Conservation (phyloP, 768 basidiomycete species). For the Coprinopsis cinerea region DNA sequence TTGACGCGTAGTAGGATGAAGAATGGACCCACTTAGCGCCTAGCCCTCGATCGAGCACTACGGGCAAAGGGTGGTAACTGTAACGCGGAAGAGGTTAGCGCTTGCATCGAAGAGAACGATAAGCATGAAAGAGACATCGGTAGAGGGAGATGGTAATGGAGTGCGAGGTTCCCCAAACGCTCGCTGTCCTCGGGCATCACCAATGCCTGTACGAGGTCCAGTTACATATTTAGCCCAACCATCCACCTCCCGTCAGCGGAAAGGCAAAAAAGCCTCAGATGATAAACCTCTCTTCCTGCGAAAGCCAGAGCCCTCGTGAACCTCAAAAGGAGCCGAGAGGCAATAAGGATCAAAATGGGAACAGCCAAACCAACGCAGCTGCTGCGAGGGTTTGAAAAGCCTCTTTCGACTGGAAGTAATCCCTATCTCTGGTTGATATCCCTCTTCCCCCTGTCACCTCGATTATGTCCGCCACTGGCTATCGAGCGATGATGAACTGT, state of each 20-base stretch:
- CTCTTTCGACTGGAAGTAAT: too few relatives aligned
- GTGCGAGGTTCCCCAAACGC: neutral
- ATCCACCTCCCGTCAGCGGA: neutral
- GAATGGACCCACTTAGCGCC: slow-evolving; percentile 71
- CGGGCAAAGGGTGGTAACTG: slow-evolving; percentile 94
- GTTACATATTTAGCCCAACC: too few relatives aligned
- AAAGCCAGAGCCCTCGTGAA: neutral
- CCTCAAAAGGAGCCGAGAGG: neutral
- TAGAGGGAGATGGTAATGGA: neutral
- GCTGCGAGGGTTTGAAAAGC: too few relatives aligned
- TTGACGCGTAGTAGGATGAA: slow-evolving; percentile 21
- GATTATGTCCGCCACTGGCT: too few relatives aligned
- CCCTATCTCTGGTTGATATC: too few relatives aligned
- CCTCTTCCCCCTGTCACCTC: too few relatives aligned
- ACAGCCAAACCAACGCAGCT: neutral
- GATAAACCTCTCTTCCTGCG: neutral
- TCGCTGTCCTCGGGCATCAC: too few relatives aligned
- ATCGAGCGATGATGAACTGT: too few relatives aligned
- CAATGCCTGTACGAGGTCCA: too few relatives aligned
- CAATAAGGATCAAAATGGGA: neutral
- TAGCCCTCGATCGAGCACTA: slow-evolving; percentile 86
- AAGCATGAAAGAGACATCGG: neutral
- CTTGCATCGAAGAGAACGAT: neutral
- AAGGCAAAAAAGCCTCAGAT: neutral
- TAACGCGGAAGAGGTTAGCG: slow-evolving; percentile 11